Evolutionary conservation across 176 grass and related monocot species (phyloP).

Genomic region (Raddia guianensis): DNA sequence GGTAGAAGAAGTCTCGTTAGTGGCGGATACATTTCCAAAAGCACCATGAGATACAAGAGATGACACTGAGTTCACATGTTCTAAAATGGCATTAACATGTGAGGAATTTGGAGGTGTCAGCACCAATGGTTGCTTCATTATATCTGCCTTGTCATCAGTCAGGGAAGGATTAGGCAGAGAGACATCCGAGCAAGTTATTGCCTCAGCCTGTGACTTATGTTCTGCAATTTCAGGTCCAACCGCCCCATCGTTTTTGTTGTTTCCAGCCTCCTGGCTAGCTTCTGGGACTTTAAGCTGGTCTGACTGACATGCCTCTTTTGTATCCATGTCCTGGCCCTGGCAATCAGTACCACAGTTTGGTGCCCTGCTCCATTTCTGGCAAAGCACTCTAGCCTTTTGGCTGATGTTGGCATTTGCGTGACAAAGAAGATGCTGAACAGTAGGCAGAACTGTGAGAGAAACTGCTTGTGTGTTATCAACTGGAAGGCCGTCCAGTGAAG

Average conservation of each 20-base stretch:
- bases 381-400: conserved; percentile 53
- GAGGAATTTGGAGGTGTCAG: conserved; percentile 26
- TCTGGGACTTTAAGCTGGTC: conserved; percentile 18
- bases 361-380: conserved; percentile 49
- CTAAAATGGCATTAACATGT: conserved; percentile 35
- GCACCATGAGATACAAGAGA: conserved; percentile 34
- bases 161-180: conserved; percentile 19
- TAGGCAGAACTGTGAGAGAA: conserved; percentile 46
- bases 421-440: conserved; percentile 49
- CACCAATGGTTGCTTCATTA: conserved; percentile 27
- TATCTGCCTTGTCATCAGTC: conserved; percentile 29
- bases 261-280: conserved; percentile 20
- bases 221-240: conserved; percentile 14
- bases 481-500: conserved; percentile 52
- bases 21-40: conserved; percentile 26
- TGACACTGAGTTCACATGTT: conserved; percentile 35
- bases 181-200: conserved; percentile 8
- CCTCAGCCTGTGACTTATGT: conserved; percentile 29
- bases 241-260: background rate
- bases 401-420: conserved; percentile 50
- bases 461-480: conserved; percentile 32
- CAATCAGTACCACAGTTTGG: conserved; percentile 19
- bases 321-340: conserved; percentile 4
- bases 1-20: conserved; percentile 34
- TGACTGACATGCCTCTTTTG: conserved; percentile 1